Percentiles rank a stretch among this genome's conserved stretches.
Conservation (phyloP, 2,329 filamentous ascomycete genomes). For the Albifimbria verrucaria region DNA sequence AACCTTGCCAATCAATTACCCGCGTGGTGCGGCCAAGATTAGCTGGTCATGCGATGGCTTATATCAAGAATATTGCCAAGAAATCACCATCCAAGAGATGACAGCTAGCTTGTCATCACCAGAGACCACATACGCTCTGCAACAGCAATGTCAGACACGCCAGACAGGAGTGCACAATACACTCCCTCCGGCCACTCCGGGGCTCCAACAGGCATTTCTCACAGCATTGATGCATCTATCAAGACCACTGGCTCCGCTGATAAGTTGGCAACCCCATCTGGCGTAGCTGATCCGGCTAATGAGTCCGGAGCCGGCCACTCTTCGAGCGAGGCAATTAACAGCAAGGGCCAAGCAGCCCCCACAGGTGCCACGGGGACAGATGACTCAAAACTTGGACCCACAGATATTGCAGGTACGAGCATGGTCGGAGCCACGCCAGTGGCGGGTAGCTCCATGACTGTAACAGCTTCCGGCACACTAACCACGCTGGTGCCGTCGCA, state of each 20-base stretch:
- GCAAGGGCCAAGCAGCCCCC: too few species aligned
- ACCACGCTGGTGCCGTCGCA: too few species aligned
- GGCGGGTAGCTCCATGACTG: too few species aligned
- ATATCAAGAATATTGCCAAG: background rate
- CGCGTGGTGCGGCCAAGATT: background rate
- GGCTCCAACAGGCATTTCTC: background rate
- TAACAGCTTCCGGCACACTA: too few species aligned
- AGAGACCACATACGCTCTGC: background rate
- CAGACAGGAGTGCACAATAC: background rate
- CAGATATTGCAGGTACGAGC: too few species aligned
- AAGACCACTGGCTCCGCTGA: background rate
- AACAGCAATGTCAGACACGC: background rate
- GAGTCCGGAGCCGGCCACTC: too few species aligned
- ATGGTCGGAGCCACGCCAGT: too few species aligned
- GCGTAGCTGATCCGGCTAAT: too few species aligned
- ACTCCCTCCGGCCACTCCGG: background rate
- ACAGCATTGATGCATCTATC: background rate
- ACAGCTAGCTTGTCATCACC: background rate
- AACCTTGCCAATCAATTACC: background rate
- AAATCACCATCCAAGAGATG: background rate
- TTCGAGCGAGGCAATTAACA: too few species aligned
- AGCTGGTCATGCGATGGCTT: background rate
- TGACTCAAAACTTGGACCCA: too few species aligned
- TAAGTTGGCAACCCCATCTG: too few species aligned
- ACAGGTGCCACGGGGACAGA: too few species aligned